phyloP scores from a whole-genome alignment of 176 grass and related monocot species.

The Rhipidocladum racemiflorum region DNA sequence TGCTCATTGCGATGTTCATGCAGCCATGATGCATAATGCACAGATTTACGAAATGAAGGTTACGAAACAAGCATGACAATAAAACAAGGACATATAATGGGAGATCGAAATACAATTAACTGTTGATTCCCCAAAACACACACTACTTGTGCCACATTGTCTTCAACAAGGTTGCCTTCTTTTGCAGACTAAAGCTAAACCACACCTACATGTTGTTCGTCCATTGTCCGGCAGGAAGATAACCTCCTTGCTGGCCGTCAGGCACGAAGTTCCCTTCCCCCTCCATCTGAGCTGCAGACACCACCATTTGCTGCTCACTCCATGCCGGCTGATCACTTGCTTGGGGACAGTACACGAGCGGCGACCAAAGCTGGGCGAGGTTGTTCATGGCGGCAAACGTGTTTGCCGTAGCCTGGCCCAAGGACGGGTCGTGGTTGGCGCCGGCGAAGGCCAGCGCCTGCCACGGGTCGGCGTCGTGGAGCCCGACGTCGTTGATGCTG shows the following conservation, averaged over 20 bases:
- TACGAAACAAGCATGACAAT: background rate
- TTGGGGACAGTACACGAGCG: background rate
- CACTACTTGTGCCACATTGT: background rate
- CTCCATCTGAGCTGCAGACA: background rate
- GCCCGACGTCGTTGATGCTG: constrained; percentile 22
- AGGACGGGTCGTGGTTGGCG: background rate
- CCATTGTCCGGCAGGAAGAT: background rate
- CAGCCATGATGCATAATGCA: background rate
- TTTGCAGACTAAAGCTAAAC: background rate
- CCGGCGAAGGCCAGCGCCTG: background rate
- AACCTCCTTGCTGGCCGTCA: background rate
- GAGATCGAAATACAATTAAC: background rate
- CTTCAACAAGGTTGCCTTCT: background rate
- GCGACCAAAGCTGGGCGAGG: background rate
- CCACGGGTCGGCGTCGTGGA: background rate
- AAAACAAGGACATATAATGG: background rate
- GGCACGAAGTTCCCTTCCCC: background rate
- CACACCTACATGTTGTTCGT: background rate
- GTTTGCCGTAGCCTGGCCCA: background rate
- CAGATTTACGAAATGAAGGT: background rate
- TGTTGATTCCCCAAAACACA: background rate
- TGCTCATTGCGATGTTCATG: background rate
- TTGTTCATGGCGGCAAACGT: background rate
- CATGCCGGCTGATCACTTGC: background rate
- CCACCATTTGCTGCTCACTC: background rate